phyloP scores from a whole-genome alignment of 345 rosid genomes.

The Gossypium raimondii region DNA sequence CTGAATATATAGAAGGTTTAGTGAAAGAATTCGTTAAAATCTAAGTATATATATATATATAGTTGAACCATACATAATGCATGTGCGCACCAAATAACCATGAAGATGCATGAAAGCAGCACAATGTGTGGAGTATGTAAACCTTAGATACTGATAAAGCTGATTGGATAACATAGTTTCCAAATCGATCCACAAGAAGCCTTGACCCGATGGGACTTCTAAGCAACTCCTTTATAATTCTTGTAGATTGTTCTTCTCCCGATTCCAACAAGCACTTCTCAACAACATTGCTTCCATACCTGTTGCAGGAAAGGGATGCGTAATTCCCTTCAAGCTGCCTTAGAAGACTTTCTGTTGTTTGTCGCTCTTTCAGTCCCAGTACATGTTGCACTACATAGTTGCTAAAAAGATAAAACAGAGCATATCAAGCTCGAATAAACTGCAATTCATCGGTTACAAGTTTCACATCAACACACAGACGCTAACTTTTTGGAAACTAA shows the following conservation, averaged over 20 bases:
- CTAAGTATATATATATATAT: neutral
- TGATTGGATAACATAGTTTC: slow-evolving; percentile 66
- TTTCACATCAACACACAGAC: neutral
- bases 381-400: slow-evolving; percentile 75
- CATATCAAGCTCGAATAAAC: slow-evolving; percentile 3
- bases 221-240: slow-evolving; percentile 55
- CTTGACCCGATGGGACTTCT: slow-evolving; percentile 23
- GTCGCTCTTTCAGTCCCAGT: slow-evolving; percentile 29
- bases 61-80: neutral
- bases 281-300: slow-evolving; percentile 76
- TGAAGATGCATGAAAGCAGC: neutral
- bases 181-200: slow-evolving; percentile 57
- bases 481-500: neutral
- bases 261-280: slow-evolving; percentile 50
- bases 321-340: slow-evolving; percentile 42
- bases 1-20: too few relatives aligned
- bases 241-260: slow-evolving; percentile 22
- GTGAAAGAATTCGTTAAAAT: too few relatives aligned
- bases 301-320: slow-evolving; percentile 48
- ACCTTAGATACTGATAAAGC: slow-evolving; percentile 61
- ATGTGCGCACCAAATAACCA: neutral
- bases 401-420: slow-evolving; percentile 25
- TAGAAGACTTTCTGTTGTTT: slow-evolving; percentile 33
- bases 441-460: neutral
- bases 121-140: slow-evolving; percentile 3